phyloP scores from a whole-genome alignment of 345 rosid species.

The Angophora floribunda region DNA sequence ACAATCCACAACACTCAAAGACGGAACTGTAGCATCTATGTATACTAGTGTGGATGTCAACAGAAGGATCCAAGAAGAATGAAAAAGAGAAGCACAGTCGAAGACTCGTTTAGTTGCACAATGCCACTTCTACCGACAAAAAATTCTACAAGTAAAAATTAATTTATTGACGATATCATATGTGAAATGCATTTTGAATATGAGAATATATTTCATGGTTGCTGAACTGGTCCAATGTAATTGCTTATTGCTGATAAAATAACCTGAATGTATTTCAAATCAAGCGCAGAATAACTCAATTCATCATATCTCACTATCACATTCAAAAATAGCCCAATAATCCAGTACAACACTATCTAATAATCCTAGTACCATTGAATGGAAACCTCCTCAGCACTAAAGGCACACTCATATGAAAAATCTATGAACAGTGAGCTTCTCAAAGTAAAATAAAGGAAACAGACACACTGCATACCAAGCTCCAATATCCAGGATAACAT shows the following conservation, averaged over 20 bases:
- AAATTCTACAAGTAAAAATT: background rate
- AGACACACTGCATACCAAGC: background rate
- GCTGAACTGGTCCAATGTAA: background rate
- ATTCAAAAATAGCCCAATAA: background rate
- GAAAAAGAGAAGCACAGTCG: background rate
- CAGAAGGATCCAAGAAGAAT: background rate
- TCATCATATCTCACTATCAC: background rate
- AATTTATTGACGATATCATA: background rate
- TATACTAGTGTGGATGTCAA: background rate
- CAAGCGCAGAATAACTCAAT: background rate
- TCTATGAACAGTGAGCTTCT: background rate
- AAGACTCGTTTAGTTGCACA: background rate
- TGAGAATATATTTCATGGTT: background rate
- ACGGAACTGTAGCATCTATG: background rate
- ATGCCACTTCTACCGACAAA: background rate
- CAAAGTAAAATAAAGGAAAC: background rate
- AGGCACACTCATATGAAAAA: background rate
- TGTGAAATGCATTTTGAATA: background rate
- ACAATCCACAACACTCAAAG: background rate
- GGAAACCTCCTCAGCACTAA: background rate
- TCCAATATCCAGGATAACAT: background rate
- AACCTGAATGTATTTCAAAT: background rate
- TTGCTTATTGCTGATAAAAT: background rate
- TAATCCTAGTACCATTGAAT: background rate
- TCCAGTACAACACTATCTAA: background rate